Evolutionary conservation across 495 filamentous ascomycete genomes (phyloP).

Genomic region (Beverwykella pulmonaria): DNA sequence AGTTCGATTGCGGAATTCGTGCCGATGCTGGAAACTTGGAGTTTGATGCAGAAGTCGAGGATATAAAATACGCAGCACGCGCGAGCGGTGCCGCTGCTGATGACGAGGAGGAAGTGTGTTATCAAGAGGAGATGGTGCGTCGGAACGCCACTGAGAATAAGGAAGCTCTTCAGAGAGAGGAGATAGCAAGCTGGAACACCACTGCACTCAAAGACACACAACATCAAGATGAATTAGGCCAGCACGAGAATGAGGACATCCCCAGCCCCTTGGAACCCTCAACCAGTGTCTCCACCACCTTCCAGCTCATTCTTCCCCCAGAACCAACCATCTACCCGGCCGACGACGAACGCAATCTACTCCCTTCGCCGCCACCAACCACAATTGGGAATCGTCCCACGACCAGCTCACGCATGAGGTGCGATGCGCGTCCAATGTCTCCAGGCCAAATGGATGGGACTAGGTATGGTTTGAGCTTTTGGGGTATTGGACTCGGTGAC

Average conservation of each 20-base stretch:
- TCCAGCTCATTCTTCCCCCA: background rate
- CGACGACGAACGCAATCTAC: background rate
- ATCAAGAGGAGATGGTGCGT: background rate
- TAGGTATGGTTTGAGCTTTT: background rate
- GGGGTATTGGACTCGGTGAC: background rate
- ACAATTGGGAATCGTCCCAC: background rate
- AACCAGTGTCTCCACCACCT: background rate
- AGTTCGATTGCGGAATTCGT: background rate
- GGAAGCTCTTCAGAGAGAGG: too few relatives aligned
- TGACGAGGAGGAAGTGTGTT: background rate
- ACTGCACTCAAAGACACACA: too few relatives aligned
- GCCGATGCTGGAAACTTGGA: background rate
- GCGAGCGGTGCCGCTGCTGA: background rate
- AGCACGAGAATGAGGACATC: too few relatives aligned
- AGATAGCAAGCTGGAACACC: too few relatives aligned
- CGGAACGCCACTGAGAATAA: too few relatives aligned
- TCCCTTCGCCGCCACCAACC: background rate
- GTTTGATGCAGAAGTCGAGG: background rate
- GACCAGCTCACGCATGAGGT: background rate
- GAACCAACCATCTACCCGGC: background rate
- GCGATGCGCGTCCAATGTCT: background rate
- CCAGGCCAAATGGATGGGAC: background rate
- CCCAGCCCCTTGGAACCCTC: background rate
- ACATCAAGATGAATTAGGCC: too few relatives aligned
- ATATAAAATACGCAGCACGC: background rate